These are phyloP conservation scores for Trichosporon inkin DNA, from an alignment of 1,284 basidiomycete species.

Conservation along the genomic window DNA sequence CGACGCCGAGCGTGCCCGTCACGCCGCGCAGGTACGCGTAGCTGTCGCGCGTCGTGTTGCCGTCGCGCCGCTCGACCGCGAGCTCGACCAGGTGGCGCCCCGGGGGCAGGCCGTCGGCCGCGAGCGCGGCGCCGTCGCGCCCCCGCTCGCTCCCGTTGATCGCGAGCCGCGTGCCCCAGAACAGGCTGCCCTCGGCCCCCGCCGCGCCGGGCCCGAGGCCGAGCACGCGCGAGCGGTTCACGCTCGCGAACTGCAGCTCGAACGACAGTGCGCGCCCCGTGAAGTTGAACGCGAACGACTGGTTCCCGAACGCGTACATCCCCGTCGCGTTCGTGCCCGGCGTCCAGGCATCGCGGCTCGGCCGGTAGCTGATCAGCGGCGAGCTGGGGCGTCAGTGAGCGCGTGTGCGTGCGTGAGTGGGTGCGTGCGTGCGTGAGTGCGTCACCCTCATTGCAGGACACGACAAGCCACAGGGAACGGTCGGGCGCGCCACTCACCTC, in stretches of 20 bases:
- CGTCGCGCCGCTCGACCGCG: conserved; percentile 6
- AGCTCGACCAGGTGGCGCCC: background rate
- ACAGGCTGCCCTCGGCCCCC: background rate
- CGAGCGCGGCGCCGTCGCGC: background rate
- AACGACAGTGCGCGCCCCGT: background rate
- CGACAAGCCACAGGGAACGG: no score
- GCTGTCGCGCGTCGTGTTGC: conserved; percentile 2
- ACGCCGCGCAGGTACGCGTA: conserved; percentile 29
- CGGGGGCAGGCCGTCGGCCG: background rate
- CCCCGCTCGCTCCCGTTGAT: background rate
- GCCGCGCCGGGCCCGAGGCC: no score
- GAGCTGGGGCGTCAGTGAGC: conserved; percentile 23
- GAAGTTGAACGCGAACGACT: background rate
- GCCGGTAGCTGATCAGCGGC: conserved; percentile 31
- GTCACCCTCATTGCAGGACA: background rate
- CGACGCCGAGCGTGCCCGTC: conserved; percentile 18
- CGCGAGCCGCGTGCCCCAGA: background rate
- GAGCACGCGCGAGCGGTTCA: background rate
- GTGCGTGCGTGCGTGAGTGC: no score
- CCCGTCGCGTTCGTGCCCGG: background rate
- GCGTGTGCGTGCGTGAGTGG: no score
- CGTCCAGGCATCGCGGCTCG: conserved; percentile 24
- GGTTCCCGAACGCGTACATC: background rate
- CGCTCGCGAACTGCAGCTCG: background rate
- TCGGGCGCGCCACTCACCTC: conserved; percentile 18